A percentile compares a stretch with the other conserved stretches of the same genome.
Evolutionary conservation across 257 asterid species (phyloP).

Genomic region (Solanum sejunctum): DNA sequence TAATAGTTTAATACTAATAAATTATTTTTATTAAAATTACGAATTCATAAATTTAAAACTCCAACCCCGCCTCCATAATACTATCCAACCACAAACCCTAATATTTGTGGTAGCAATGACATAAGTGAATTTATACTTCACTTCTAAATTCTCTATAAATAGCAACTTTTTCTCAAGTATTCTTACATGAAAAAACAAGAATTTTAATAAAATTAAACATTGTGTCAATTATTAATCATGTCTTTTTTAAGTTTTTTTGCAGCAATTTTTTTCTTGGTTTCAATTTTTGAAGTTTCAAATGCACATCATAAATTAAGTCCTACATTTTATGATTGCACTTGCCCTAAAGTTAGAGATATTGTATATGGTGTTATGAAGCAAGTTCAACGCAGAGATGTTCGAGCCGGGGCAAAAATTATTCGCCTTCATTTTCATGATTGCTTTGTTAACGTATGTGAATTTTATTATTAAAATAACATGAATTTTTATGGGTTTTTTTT

Average conservation of each 20-base stretch:
- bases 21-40: too few relatives aligned
- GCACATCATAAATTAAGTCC: conserved; percentile 14
- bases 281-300: not conserved
- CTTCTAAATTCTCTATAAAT: not conserved
- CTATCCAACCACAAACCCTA: not conserved
- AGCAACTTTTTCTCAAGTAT: not conserved
- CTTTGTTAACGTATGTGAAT: conserved; percentile 6
- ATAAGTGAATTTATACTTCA: not conserved
- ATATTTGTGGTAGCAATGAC: not conserved
- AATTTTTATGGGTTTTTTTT: not conserved
- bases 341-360: conserved; percentile 10
- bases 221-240: not conserved
- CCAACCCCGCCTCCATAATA: rapidly evolving
- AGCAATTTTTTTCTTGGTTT: not conserved
- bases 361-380: conserved; percentile 7
- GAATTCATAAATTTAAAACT: not conserved
- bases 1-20: too few relatives aligned
- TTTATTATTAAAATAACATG: not conserved
- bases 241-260: not conserved
- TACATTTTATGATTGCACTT: conserved; percentile 10
- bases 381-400: conserved; percentile 8
- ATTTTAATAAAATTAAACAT: not conserved
- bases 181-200: not conserved
- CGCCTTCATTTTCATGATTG: conserved; percentile 29
- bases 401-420: conserved; percentile 16